Conservation (phyloP, 352 stramenopile genomes). For the Albugo laibachii region DNA sequence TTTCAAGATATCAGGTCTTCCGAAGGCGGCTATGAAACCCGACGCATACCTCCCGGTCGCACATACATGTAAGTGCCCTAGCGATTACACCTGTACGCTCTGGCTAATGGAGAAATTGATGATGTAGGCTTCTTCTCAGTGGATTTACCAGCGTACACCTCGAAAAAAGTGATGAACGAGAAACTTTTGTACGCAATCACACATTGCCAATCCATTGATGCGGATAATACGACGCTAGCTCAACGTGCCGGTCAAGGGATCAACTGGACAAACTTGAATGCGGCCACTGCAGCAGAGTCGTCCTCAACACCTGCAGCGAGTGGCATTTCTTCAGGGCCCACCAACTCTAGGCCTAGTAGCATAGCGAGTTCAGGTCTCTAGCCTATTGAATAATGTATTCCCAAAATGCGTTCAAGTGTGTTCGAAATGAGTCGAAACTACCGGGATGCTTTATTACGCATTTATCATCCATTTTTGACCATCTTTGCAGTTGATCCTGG, state of each 20-base stretch:
- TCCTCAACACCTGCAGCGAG: too few species aligned
- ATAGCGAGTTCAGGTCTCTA: too few species aligned
- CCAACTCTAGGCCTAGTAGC: too few species aligned
- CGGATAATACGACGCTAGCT: constrained; percentile 77
- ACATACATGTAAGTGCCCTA: constrained; percentile 43
- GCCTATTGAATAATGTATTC: too few species aligned
- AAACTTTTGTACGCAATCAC: constrained; percentile 79
- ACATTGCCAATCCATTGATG: constrained; percentile 74
- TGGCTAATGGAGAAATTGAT: neutral
- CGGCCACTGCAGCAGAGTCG: too few species aligned
- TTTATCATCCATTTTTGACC: too few species aligned
- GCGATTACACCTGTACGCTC: neutral
- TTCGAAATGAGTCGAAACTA: too few species aligned
- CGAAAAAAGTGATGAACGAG: constrained; percentile 53
- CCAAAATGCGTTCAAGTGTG: too few species aligned
- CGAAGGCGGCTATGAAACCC: constrained; percentile 43
- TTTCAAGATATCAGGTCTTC: constrained; percentile 76
- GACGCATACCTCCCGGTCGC: constrained; percentile 75
- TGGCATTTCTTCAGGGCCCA: too few species aligned
- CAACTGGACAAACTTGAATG: constrained; percentile 34
- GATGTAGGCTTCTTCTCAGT: constrained; percentile 71
- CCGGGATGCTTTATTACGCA: too few species aligned
- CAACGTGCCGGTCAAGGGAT: constrained; percentile 69
- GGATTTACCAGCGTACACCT: constrained; percentile 58
- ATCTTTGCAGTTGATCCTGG: too few species aligned